phyloP scores from a whole-genome alignment of 2,329 filamentous ascomycete species.

The Neopestalotiopsis rosae region DNA sequence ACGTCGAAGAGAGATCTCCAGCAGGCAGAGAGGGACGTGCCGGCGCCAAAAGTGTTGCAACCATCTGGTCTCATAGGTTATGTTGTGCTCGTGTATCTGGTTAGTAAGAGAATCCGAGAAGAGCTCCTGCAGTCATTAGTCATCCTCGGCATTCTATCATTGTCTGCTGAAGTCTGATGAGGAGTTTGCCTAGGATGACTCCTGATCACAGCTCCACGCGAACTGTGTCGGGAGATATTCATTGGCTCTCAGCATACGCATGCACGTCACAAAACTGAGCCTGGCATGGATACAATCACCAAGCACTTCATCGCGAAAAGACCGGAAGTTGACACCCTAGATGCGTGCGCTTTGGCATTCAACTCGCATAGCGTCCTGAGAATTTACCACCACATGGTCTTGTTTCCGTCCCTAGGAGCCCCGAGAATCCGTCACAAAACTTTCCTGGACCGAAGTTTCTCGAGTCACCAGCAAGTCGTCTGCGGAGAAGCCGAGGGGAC shows the following conservation, averaged over 20 bases:
- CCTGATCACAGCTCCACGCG: too few relatives aligned
- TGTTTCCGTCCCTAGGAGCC: not conserved
- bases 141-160: too few relatives aligned
- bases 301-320: not conserved
- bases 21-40: too few relatives aligned
- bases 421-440: not conserved
- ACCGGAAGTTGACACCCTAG: not conserved
- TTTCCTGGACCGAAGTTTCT: not conserved
- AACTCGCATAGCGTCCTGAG: constrained; percentile 1
- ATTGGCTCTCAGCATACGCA: not conserved
- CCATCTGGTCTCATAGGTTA: too few relatives aligned
- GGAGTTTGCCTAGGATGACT: too few relatives aligned
- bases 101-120: too few relatives aligned
- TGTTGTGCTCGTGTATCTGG: too few relatives aligned
- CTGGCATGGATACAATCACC: not conserved
- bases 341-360: not conserved
- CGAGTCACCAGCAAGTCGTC: not conserved
- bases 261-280: not conserved
- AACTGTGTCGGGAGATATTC: too few relatives aligned
- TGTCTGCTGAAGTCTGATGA: too few relatives aligned
- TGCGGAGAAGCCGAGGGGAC: not conserved
- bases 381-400: not conserved
- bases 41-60: too few relatives aligned
- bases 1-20: too few relatives aligned
- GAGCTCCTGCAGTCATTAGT: too few relatives aligned